phyloP scores from a whole-genome alignment of 441 rosid species.

The Biscutella auriculata region DNA sequence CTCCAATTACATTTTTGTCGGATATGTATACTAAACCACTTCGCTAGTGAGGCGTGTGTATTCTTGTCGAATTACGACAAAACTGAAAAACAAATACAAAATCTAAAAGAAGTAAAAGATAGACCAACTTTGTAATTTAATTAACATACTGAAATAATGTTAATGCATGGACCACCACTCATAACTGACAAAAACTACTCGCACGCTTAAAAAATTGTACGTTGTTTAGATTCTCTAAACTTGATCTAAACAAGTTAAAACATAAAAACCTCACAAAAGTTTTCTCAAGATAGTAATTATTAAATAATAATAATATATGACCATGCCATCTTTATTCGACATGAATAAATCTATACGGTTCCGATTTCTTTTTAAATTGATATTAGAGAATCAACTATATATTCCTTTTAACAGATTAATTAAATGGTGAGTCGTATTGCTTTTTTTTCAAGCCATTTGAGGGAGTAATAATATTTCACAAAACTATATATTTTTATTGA shows the following conservation, averaged over 20 bases:
- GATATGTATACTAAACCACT: too few species aligned
- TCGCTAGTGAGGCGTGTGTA: too few species aligned
- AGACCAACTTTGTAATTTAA: background rate
- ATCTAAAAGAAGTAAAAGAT: background rate
- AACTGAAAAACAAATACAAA: background rate
- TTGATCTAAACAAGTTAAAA: background rate
- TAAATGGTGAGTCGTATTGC: background rate
- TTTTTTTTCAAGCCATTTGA: background rate
- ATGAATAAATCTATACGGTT: background rate
- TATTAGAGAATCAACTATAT: slow-evolving; percentile 3
- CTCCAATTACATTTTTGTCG: too few species aligned
- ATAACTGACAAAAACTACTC: slow-evolving; percentile 7
- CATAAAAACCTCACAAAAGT: background rate
- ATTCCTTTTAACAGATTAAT: slow-evolving; percentile 6
- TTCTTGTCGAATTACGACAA: too few species aligned
- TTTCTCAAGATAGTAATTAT: background rate
- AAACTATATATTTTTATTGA: background rate
- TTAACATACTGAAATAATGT: background rate
- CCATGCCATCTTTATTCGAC: slow-evolving; percentile 6
- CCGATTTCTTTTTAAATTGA: background rate
- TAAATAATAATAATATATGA: background rate
- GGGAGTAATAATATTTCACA: background rate
- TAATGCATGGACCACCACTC: slow-evolving; percentile 13
- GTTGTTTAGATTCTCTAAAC: background rate
- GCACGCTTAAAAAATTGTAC: slow-evolving; percentile 10